A percentile compares a stretch with the other conserved stretches of the same genome.
These are phyloP conservation scores for Davidsoniella eucalypti DNA, from an alignment of 2,329 filamentous ascomycete species.

Conservation along the genomic window DNA sequence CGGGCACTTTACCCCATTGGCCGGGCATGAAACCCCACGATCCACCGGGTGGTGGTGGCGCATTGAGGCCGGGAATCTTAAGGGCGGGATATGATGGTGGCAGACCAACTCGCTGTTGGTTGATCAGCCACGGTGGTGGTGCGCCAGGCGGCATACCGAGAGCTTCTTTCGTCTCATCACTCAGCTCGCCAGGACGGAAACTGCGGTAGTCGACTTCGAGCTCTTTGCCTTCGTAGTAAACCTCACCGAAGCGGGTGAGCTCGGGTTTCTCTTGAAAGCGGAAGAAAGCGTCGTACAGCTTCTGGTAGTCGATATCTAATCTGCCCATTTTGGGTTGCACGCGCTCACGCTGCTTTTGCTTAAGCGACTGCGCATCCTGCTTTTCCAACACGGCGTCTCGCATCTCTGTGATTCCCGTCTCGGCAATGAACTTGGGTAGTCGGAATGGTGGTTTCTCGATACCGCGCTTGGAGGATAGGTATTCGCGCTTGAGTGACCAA, in stretches of 20 bases:
- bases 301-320: conserved; percentile 95
- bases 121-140: conserved; percentile 92
- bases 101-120: conserved; percentile 84
- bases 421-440: conserved; percentile 88
- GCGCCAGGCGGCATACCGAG: conserved; percentile 85
- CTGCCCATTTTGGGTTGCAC: conserved; percentile 94
- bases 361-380: conserved; percentile 77
- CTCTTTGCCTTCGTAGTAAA: conserved; percentile 99
- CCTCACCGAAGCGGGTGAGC: conserved; percentile 85
- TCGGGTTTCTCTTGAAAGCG: conserved; percentile 92
- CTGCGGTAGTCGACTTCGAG: conserved; percentile 89
- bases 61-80: conserved; percentile 87
- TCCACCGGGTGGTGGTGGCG: conserved; percentile 74
- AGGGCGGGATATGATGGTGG: conserved; percentile 91
- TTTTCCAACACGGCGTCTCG: conserved; percentile 91
- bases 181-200: conserved; percentile 76
- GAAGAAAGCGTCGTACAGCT: conserved; percentile 97
- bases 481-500: conserved; percentile 94
- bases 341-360: conserved; percentile 88
- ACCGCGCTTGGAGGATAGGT: conserved; percentile 89
- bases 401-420: conserved; percentile 97
- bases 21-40: conserved; percentile 92
- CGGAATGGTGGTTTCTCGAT: conserved; percentile 91
- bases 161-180: conserved; percentile 77
- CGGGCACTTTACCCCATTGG: conserved; percentile 88